These are phyloP conservation scores for Lachancea kluyveri DNA, from an alignment of 805 yeast species.

Conservation along the genomic window DNA sequence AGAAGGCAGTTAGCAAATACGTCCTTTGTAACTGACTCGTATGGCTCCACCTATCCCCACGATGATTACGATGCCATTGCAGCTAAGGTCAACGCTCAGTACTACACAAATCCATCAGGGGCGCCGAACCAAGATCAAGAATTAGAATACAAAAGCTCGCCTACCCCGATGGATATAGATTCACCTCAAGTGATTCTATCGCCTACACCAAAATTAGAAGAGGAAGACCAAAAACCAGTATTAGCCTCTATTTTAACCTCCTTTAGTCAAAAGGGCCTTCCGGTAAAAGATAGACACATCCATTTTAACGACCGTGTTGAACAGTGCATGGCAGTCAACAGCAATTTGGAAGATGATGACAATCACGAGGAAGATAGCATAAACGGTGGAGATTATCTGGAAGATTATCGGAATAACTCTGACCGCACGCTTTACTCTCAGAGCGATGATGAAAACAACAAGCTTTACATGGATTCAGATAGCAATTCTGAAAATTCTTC, in stretches of 20 bases:
- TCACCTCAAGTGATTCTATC: constrained; percentile 6
- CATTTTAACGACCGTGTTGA: constrained; percentile 93
- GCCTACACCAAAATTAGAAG: constrained; percentile 1
- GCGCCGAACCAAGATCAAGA: constrained; percentile 1
- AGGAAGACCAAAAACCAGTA: constrained; percentile 2
- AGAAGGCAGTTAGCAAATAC: constrained; percentile 22
- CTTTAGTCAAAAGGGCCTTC: constrained; percentile 4
- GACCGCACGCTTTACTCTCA: too few relatives aligned
- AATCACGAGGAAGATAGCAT: constrained; percentile 14
- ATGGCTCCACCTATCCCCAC: constrained; percentile 17
- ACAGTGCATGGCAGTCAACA: constrained; percentile 76
- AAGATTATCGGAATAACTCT: constrained; percentile 4
- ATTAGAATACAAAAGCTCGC: too few relatives aligned
- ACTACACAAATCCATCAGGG: constrained; percentile 11
- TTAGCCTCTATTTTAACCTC: constrained; percentile 19
- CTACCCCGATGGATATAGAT: constrained; percentile 52
- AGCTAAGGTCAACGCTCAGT: constrained; percentile 33
- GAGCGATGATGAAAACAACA: background rate
- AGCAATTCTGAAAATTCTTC: constrained; percentile 16
- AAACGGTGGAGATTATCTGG: constrained; percentile 3
- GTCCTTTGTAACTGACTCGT: constrained; percentile 21
- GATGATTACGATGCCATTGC: constrained; percentile 32
- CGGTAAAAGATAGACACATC: constrained; percentile 47
- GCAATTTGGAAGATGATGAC: constrained; percentile 31
- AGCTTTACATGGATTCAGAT: constrained; percentile 16